phyloP scores from a whole-genome alignment of 1,284 basidiomycete genomes.

The Stygiomarasmius scandens region DNA sequence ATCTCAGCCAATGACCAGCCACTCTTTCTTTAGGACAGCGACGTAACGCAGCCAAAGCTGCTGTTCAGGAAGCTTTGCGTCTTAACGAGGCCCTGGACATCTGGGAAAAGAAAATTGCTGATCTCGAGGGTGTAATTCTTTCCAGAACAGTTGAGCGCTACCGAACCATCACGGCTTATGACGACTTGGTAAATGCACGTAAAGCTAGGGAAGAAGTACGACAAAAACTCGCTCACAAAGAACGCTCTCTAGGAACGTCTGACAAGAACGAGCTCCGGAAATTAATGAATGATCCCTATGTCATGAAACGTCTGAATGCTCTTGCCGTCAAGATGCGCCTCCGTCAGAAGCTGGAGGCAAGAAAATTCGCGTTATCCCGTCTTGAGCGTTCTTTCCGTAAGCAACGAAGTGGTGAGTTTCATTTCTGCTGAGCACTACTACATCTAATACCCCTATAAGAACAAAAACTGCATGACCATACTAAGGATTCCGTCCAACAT shows the following conservation, averaged over 20 bases:
- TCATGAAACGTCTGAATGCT: conserved; percentile 2
- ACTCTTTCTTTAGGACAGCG: not conserved
- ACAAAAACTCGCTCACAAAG: no score
- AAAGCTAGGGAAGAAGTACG: no score
- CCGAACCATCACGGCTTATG: no score
- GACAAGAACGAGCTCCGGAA: not conserved
- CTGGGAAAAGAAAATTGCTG: no score
- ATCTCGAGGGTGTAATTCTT: no score
- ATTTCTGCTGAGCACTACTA: no score
- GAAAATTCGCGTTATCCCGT: conserved; percentile 3
- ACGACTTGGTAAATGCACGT: no score
- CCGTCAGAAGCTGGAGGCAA: not conserved
- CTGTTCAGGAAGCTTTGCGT: not conserved
- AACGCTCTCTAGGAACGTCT: no score
- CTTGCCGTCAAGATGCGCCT: not conserved
- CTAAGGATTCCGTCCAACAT: not conserved
- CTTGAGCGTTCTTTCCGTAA: not conserved
- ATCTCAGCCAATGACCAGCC: not conserved
- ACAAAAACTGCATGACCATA: conserved; percentile 5
- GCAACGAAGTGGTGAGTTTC: not conserved
- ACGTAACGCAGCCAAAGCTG: not conserved
- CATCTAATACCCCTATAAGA: conserved; percentile 1
- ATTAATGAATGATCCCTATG: not conserved
- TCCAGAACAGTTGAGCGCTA: no score
- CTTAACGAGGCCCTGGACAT: no score